Percentiles rank a stretch among this genome's conserved stretches.
Conservation (phyloP, 345 rosid genomes). For the Diplotaxis tenuifolia region DNA sequence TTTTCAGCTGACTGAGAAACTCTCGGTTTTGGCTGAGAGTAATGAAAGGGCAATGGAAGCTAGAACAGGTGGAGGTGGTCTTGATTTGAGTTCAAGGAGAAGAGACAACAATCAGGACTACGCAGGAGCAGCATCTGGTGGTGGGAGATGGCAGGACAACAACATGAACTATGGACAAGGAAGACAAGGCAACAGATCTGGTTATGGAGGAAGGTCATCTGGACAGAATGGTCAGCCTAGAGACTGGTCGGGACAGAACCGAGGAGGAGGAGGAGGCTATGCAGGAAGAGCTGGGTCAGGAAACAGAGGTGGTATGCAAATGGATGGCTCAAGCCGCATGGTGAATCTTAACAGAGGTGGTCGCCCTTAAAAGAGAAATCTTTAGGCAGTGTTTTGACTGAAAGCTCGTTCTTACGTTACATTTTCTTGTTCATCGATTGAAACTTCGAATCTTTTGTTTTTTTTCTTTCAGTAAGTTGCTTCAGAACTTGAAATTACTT, state of each 20-base stretch:
- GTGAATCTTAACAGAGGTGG: constrained; percentile 31
- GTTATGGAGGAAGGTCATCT: constrained; percentile 32
- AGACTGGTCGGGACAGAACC: constrained; percentile 27
- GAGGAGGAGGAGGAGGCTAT: constrained; percentile 24
- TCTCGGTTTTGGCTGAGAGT: constrained; percentile 63
- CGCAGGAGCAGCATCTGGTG: constrained; percentile 29
- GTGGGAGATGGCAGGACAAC: constrained; percentile 38
- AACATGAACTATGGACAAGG: constrained; percentile 29
- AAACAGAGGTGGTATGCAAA: constrained; percentile 29
- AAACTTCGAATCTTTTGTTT: not conserved
- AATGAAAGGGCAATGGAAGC: constrained; percentile 72
- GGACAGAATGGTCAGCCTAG: constrained; percentile 6
- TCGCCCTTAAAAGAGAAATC: constrained; percentile 3
- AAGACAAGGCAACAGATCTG: constrained; percentile 33
- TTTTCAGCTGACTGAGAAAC: constrained; percentile 77
- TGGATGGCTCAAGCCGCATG: constrained; percentile 38
- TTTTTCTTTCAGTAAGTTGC: not conserved
- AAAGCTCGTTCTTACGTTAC: not conserved
- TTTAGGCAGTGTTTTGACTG: constrained; percentile 5
- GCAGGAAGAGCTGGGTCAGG: constrained; percentile 28
- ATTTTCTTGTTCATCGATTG: not conserved
- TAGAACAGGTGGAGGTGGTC: constrained; percentile 46
- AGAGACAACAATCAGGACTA: constrained; percentile 54
- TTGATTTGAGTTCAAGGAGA: constrained; percentile 56
- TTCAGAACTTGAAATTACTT: not conserved